phyloP scores from a whole-genome alignment of 2,329 filamentous ascomycete species.

The Pezicula carpinea region DNA sequence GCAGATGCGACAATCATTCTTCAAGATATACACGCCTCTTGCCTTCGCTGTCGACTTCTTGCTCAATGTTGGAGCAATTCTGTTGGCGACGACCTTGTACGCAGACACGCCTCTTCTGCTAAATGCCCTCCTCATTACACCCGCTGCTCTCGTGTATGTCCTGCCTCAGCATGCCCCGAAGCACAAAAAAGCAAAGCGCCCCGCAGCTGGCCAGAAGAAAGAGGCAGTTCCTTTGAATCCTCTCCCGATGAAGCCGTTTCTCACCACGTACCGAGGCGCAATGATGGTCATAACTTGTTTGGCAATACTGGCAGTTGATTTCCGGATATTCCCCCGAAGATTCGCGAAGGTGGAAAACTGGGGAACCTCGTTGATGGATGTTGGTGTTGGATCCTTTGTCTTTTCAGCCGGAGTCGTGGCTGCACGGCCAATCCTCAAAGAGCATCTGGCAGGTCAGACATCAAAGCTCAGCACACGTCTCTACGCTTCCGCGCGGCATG shows the following conservation, averaged over 20 bases:
- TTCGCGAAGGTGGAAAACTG: slow-evolving; percentile 99
- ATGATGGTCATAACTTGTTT: slow-evolving; percentile 91
- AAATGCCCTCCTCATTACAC: slow-evolving; percentile 67
- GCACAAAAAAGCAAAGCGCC: slow-evolving; percentile 47
- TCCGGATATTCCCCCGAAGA: slow-evolving; percentile 83
- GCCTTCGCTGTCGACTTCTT: slow-evolving; percentile 77
- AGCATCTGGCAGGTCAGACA: slow-evolving; percentile 47
- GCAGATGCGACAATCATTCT: slow-evolving; percentile 79
- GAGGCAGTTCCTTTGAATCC: slow-evolving; percentile 35
- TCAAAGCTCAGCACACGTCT: slow-evolving; percentile 55
- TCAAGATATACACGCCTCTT: slow-evolving; percentile 66
- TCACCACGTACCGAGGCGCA: slow-evolving; percentile 83
- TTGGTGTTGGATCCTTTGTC: slow-evolving; percentile 96
- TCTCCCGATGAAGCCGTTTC: slow-evolving; percentile 81
- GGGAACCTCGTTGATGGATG: slow-evolving; percentile 98
- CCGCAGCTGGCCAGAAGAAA: slow-evolving; percentile 37
- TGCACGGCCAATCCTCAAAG: slow-evolving; percentile 73
- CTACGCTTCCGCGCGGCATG: slow-evolving; percentile 66
- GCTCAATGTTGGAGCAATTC: slow-evolving; percentile 75
- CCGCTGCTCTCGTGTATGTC: slow-evolving; percentile 56
- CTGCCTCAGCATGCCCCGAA: slow-evolving; percentile 36
- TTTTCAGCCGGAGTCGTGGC: slow-evolving; percentile 92
- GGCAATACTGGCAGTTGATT: slow-evolving; percentile 95
- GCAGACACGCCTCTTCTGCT: slow-evolving; percentile 69
- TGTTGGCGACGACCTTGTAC: slow-evolving; percentile 86